Evolutionary conservation across 73 alveolate species (phyloP).

Genomic region (Paramecium sonneborni): DNA sequence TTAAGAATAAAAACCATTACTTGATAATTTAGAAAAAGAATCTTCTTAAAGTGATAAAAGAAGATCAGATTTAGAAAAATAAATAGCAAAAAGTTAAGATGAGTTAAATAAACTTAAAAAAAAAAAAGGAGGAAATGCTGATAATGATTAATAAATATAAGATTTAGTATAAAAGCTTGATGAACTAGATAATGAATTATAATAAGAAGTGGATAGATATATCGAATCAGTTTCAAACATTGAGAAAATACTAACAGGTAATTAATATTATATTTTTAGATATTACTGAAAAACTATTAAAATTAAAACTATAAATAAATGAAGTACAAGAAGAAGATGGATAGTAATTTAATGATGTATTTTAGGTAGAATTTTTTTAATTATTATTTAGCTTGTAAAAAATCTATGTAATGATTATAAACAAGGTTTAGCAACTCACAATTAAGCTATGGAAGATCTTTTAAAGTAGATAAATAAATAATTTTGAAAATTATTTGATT

Average conservation of each 20-base stretch:
- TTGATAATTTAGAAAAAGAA: constrained; percentile 30
- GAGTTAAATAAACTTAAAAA: not conserved
- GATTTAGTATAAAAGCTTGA: not conserved
- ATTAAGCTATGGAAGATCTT: constrained; percentile 46
- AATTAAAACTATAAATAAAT: not conserved
- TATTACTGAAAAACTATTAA: constrained; percentile 30
- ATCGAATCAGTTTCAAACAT: not conserved
- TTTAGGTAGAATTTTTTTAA: not conserved
- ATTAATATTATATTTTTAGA: not conserved
- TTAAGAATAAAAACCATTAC: not conserved
- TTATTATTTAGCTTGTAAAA: constrained; percentile 4
- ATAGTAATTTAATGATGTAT: not conserved
- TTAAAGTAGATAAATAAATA: not conserved
- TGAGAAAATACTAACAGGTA: constrained; percentile 8
- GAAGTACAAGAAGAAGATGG: constrained; percentile 22
- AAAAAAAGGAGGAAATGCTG: not conserved
- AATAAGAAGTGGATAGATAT: constrained; percentile 23
- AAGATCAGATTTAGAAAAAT: not conserved
- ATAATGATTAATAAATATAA: not conserved
- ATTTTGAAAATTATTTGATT: not conserved
- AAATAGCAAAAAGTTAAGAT: not conserved
- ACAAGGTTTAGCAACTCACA: not conserved
- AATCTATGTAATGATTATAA: constrained; percentile 5
- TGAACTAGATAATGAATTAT: not conserved
- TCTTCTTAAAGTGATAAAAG: not conserved